phyloP scores from a whole-genome alignment of 441 rosid genomes.

The Brassica balearica region DNA sequence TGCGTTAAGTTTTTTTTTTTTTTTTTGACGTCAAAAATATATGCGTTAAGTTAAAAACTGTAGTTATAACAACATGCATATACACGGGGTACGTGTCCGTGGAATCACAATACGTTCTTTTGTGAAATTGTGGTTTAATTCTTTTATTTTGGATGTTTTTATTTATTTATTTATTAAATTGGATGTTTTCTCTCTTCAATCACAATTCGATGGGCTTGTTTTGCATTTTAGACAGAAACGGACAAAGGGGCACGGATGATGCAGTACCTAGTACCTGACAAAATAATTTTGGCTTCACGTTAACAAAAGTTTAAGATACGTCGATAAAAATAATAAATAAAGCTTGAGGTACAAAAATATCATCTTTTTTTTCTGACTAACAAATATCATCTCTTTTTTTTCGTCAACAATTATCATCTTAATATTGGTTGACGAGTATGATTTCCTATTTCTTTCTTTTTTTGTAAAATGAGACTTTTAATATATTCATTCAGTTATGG shows the following conservation, averaged over 20 bases:
- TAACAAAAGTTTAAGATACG: too few species aligned
- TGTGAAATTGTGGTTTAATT: background rate
- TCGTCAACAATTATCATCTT: too few species aligned
- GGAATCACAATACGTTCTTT: background rate
- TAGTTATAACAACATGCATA: background rate
- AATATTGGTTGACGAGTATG: too few species aligned
- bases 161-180: background rate
- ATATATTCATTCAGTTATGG: too few species aligned
- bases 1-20: too few species aligned
- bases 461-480: too few species aligned
- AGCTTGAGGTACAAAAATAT: too few species aligned
- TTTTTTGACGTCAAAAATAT: too few species aligned
- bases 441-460: too few species aligned
- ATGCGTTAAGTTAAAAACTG: conserved; percentile 2
- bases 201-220: background rate
- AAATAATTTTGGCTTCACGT: background rate
- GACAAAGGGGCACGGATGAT: background rate
- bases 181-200: background rate
- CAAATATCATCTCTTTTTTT: too few species aligned
- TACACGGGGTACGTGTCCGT: conserved; percentile 8
- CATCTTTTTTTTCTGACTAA: too few species aligned
- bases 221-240: background rate
- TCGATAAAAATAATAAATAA: too few species aligned
- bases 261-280: background rate
- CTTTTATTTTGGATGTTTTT: background rate